Conservation (phyloP, 1,139 yeast genomes). For the Chernovozyma aurita region DNA sequence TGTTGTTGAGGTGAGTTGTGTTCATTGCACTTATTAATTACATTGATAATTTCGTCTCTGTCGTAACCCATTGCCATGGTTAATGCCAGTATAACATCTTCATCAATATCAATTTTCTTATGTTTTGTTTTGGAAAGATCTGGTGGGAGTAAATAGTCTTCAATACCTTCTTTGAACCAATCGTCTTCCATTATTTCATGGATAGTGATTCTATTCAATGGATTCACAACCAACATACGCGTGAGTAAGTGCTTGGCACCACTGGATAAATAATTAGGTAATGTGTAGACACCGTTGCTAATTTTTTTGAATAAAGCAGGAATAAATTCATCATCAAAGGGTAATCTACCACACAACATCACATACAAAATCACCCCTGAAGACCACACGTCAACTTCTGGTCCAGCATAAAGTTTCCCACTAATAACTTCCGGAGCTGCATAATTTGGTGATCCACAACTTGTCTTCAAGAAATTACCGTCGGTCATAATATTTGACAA, state of each 20-base stretch:
- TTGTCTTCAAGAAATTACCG: slow-evolving; percentile 91
- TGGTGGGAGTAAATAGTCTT: slow-evolving; percentile 77
- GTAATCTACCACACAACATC: slow-evolving; percentile 94
- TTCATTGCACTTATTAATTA: slow-evolving; percentile 48
- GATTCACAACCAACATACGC: slow-evolving; percentile 94
- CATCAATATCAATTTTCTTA: slow-evolving; percentile 56
- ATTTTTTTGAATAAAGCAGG: slow-evolving; percentile 95
- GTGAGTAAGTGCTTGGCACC: slow-evolving; percentile 88
- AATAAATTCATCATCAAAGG: slow-evolving; percentile 96
- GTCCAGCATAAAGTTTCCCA: slow-evolving; percentile 96
- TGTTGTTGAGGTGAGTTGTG: slow-evolving; percentile 33
- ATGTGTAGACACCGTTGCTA: slow-evolving; percentile 88
- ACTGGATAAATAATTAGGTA: slow-evolving; percentile 82
- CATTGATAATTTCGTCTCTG: slow-evolving; percentile 77
- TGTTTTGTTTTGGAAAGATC: slow-evolving; percentile 44
- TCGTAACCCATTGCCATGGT: slow-evolving; percentile 92
- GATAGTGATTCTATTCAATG: slow-evolving; percentile 90
- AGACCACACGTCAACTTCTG: slow-evolving; percentile 99
- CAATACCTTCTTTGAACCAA: slow-evolving; percentile 86
- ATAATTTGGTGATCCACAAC: slow-evolving; percentile 96
- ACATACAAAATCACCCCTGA: slow-evolving; percentile 96
- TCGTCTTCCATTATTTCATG: slow-evolving; percentile 93
- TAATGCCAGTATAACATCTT: slow-evolving; percentile 73
- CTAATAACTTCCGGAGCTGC: slow-evolving; percentile 98
- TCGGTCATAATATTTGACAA: slow-evolving; percentile 96